Conservation (phyloP, 192 early-diverging fungal species). For the Podila horticola region DNA sequence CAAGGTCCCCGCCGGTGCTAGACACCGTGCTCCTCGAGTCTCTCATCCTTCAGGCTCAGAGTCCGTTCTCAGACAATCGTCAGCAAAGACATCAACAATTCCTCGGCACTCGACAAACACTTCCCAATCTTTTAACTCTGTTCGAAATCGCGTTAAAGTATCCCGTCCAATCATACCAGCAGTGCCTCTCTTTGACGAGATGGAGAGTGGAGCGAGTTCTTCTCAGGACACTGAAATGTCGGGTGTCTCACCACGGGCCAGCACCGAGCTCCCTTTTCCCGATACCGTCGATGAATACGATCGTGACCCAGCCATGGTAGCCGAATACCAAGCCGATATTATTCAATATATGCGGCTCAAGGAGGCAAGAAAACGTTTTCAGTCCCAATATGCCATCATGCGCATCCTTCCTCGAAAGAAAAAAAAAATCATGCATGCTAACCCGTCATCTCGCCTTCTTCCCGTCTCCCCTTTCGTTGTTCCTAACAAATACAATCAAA, state of each 20-base stretch:
- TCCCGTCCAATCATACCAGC: conserved; percentile 15
- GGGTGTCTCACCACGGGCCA: neutral
- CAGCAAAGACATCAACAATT: neutral
- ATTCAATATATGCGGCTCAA: conserved; percentile 70
- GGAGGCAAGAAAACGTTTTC: conserved; percentile 55
- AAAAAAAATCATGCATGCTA: too few relatives aligned
- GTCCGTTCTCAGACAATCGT: neutral
- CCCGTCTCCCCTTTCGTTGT: neutral
- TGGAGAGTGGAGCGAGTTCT: neutral
- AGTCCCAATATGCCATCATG: too few relatives aligned
- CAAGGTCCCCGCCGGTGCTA: neutral
- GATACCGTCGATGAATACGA: neutral
- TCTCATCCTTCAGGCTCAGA: neutral
- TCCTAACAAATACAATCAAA: neutral
- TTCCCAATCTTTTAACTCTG: neutral
- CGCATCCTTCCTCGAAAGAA: too few relatives aligned
- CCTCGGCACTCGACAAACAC: neutral
- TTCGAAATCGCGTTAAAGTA: neutral
- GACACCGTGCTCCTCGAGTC: neutral
- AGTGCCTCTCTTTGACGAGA: conserved; percentile 17
- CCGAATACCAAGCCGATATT: conserved; percentile 71
- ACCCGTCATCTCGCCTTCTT: neutral
- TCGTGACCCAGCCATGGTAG: conserved; percentile 57
- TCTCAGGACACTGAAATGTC: neutral
- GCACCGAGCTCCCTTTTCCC: conserved; percentile 8